phyloP scores from a whole-genome alignment of 208 protist species.

The Sergeia podlipaevii region DNA sequence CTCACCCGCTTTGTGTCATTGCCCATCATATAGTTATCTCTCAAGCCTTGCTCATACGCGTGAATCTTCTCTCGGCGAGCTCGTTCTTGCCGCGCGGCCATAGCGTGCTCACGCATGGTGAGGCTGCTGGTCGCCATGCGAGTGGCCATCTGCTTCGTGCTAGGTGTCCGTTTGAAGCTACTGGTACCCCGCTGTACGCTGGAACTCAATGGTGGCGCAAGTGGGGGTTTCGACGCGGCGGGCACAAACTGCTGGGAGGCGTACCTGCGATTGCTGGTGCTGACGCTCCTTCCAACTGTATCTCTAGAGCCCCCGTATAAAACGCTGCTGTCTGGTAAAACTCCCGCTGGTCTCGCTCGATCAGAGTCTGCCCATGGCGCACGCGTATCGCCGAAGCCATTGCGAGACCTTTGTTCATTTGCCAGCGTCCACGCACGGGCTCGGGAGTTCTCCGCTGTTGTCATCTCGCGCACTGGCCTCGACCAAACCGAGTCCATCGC shows the following conservation, averaged over 20 bases:
- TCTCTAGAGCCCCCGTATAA: too few species aligned
- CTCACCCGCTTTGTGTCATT: slow-evolving; percentile 31
- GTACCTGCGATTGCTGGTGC: not conserved
- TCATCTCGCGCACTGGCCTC: slow-evolving; percentile 14
- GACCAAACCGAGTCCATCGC: slow-evolving; percentile 49
- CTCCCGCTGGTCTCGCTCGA: too few species aligned
- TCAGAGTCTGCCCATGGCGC: not conserved
- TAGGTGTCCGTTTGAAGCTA: too few species aligned
- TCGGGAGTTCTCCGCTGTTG: slow-evolving; percentile 16
- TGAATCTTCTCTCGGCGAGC: slow-evolving; percentile 18
- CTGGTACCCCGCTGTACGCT: too few species aligned
- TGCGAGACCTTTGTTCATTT: not conserved
- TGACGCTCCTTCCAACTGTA: too few species aligned
- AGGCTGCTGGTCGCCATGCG: slow-evolving; percentile 5
- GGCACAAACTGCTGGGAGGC: not conserved
- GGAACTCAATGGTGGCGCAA: not conserved
- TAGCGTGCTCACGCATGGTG: slow-evolving; percentile 25
- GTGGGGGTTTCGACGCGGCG: not conserved
- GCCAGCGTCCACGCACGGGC: not conserved
- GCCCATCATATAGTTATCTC: slow-evolving; percentile 54
- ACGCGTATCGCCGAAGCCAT: not conserved
- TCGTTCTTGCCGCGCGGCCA: slow-evolving; percentile 10
- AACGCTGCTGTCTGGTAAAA: too few species aligned
- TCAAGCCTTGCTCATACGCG: slow-evolving; percentile 22
- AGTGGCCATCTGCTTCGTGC: too few species aligned